phyloP scores from a whole-genome alignment of 768 basidiomycete species.

The Lepiota brunneoincarnata region DNA sequence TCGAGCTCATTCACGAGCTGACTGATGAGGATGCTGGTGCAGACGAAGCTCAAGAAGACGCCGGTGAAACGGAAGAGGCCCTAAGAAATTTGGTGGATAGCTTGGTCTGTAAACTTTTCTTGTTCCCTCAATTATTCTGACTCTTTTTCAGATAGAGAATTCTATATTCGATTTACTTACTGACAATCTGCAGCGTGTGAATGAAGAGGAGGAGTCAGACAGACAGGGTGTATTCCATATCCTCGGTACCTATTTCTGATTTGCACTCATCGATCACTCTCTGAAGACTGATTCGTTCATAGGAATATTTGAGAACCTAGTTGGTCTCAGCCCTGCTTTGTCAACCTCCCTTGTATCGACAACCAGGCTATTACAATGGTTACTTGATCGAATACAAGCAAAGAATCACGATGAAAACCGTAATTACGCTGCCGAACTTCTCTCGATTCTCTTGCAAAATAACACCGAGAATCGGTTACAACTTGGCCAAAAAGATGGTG shows the following conservation, averaged over 20 bases:
- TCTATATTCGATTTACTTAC: constrained; percentile 87
- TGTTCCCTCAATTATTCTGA: not conserved
- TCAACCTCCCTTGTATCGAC: constrained; percentile 67
- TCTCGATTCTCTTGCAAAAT: constrained; percentile 87
- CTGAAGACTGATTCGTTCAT: constrained; percentile 2
- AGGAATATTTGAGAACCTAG: constrained; percentile 92
- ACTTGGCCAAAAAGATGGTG: constrained; percentile 71
- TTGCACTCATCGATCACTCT: not conserved
- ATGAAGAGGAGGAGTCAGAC: constrained; percentile 89
- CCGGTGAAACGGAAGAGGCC: constrained; percentile 59
- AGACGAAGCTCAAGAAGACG: constrained; percentile 62
- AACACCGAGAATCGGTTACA: constrained; percentile 65
- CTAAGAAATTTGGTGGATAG: constrained; percentile 73
- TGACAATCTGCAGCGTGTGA: constrained; percentile 83
- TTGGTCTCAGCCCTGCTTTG: constrained; percentile 81
- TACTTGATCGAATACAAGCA: constrained; percentile 70
- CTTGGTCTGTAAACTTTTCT: constrained; percentile 51
- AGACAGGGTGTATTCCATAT: constrained; percentile 91
- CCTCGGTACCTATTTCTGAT: constrained; percentile 48
- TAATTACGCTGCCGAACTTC: constrained; percentile 87
- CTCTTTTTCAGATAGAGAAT: constrained; percentile 61
- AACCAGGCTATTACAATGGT: constrained; percentile 76
- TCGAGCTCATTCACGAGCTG: constrained; percentile 89
- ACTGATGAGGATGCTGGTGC: constrained; percentile 95
- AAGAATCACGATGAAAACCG: constrained; percentile 87